Evolutionary conservation across 371 early-diverging fungal species (phyloP).

Genomic region (Rhizopus sp.): DNA sequence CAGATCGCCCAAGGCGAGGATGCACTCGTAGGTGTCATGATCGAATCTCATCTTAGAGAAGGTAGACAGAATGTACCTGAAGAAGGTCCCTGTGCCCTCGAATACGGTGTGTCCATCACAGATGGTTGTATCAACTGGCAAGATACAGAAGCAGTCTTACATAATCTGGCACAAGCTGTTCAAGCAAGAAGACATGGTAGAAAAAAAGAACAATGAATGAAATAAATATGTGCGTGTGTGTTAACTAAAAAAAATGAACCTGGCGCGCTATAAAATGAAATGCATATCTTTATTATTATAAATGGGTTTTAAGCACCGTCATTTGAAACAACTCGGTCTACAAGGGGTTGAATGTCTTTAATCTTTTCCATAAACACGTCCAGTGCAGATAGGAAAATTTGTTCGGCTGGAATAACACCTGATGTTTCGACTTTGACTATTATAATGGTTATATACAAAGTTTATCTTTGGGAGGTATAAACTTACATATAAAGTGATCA

Average conservation of each 20-base stretch:
- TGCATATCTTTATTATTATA: not conserved
- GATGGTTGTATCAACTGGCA: constrained; percentile 84
- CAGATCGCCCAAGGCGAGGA: constrained; percentile 67
- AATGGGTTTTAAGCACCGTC: constrained; percentile 9
- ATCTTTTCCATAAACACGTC: constrained; percentile 84
- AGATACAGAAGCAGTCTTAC: constrained; percentile 70
- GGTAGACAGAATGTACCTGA: constrained; percentile 76
- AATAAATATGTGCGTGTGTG: not conserved
- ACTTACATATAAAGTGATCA: constrained; percentile 97
- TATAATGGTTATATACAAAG: not conserved
- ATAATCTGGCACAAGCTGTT: constrained; percentile 70
- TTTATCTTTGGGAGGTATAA: not conserved
- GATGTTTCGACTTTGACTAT: constrained; percentile 90
- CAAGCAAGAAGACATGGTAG: constrained; percentile 32
- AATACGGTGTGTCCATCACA: constrained; percentile 83
- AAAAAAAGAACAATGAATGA: not conserved
- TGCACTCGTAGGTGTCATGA: constrained; percentile 87
- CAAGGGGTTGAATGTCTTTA: constrained; percentile 55
- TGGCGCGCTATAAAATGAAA: not conserved
- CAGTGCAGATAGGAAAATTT: constrained; percentile 76
- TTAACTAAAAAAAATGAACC: constrained; percentile 3
- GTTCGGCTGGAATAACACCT: constrained; percentile 80
- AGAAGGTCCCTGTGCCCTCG: constrained; percentile 65
- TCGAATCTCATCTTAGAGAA: constrained; percentile 87
- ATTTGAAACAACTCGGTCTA: constrained; percentile 33